Evolutionary conservation across 75 land plant genomes (phyloP).

Genomic region (Picea glauca): DNA sequence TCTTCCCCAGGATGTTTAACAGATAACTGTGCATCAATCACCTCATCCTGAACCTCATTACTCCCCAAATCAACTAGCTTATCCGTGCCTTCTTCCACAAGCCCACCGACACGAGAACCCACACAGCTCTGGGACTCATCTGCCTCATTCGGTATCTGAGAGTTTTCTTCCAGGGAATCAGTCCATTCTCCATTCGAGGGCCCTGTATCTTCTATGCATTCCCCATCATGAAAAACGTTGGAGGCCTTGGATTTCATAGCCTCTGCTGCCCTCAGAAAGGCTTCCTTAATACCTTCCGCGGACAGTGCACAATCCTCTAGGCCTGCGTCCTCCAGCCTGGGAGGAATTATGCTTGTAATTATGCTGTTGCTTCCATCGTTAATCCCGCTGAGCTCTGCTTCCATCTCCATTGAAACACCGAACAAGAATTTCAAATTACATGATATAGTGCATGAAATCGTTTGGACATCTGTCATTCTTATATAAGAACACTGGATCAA

Average conservation of each 20-base stretch:
- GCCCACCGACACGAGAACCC: slow-evolving; percentile 6
- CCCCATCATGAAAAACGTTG: slow-evolving; percentile 7
- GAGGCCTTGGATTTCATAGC: slow-evolving; percentile 24
- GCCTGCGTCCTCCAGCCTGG: slow-evolving; percentile 86
- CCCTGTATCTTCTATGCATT: slow-evolving; percentile 20
- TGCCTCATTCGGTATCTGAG: background rate
- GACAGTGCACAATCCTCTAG: slow-evolving; percentile 84
- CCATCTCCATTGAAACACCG: background rate
- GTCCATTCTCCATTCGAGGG: slow-evolving; percentile 15
- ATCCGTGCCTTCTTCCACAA: slow-evolving; percentile 8
- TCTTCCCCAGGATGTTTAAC: slow-evolving; percentile 3
- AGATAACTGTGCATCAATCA: background rate
- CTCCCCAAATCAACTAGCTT: slow-evolving; percentile 10
- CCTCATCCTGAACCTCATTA: slow-evolving; percentile 14
- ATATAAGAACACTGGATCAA: too few relatives aligned
- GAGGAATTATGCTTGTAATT: slow-evolving; percentile 32
- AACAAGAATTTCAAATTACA: background rate
- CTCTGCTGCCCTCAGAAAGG: slow-evolving; percentile 51
- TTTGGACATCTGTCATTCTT: too few relatives aligned
- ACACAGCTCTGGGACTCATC: background rate
- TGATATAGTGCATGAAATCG: background rate
- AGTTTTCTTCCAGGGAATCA: slow-evolving; percentile 11
- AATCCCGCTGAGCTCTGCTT: background rate
- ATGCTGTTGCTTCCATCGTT: background rate
- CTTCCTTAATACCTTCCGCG: slow-evolving; percentile 64